Conservation (phyloP, 2,329 filamentous ascomycete genomes). For the Xylariales sp. region DNA sequence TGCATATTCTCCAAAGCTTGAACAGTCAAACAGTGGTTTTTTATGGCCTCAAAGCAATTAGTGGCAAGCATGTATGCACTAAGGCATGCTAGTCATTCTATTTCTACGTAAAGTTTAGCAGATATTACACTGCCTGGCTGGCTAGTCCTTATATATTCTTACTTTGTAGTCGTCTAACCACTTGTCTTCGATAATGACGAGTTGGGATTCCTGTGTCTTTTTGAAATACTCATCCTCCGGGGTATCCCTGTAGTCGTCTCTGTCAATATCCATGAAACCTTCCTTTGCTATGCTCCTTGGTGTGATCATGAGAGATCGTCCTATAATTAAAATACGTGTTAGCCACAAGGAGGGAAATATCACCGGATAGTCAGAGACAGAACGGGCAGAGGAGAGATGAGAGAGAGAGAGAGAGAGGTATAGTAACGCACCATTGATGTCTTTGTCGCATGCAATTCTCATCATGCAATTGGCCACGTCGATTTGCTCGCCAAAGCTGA, state of each 20-base stretch:
- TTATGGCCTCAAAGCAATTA: too few species aligned
- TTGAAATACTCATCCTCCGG: conserved; percentile 33
- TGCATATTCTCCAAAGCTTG: too few species aligned
- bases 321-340: background rate
- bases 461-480: background rate
- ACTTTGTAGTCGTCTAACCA: conserved; percentile 32
- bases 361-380: too few species aligned
- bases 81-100: too few species aligned
- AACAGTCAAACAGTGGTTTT: too few species aligned
- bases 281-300: background rate
- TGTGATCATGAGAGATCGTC: background rate
- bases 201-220: conserved; percentile 30
- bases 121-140: too few species aligned
- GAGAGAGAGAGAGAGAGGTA: too few species aligned
- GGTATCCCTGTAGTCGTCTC: conserved; percentile 2
- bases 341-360: too few species aligned
- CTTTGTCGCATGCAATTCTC: background rate
- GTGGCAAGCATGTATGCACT: too few species aligned
- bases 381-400: too few species aligned
- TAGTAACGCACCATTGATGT: background rate
- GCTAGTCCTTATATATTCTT: conserved; percentile 24
- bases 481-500: background rate
- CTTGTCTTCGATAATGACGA: conserved; percentile 36
- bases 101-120: too few species aligned
- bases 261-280: conserved; percentile 2